Conservation (phyloP, 768 basidiomycete species). For the Termitomyces sp. region DNA sequence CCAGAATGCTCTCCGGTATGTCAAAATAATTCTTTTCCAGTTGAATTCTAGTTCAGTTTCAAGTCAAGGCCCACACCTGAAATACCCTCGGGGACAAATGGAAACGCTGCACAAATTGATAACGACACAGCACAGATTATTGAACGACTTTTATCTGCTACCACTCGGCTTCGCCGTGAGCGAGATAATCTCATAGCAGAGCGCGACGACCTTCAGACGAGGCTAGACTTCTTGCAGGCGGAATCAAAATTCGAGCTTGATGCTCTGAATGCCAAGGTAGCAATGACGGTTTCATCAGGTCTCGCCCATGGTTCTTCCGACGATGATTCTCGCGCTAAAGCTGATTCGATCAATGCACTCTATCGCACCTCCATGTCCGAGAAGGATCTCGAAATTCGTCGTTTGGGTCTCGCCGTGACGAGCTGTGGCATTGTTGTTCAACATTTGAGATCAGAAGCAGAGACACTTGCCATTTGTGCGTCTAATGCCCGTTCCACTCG, state of each 20-base stretch:
- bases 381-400: conserved; percentile 25
- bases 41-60: background rate
- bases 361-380: conserved; percentile 13
- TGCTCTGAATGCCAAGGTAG: conserved; percentile 47
- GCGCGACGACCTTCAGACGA: conserved; percentile 54
- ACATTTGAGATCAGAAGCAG: conserved; percentile 26
- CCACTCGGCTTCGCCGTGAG: conserved; percentile 64
- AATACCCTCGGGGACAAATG: background rate
- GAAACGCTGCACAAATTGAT: conserved; percentile 11
- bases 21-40: background rate
- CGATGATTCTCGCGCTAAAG: conserved; percentile 23
- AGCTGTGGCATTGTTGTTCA: conserved; percentile 35
- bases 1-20: conserved; percentile 24
- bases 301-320: conserved; percentile 16
- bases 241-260: conserved; percentile 64
- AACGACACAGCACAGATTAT: conserved; percentile 34
- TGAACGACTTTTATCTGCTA: conserved; percentile 52
- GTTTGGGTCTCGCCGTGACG: conserved; percentile 25
- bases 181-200: conserved; percentile 52
- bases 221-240: conserved; percentile 61
- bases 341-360: conserved; percentile 21
- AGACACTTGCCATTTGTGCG: conserved; percentile 5
- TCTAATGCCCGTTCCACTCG: conserved; percentile 3
- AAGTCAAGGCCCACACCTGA: background rate
- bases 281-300: conserved; percentile 16